phyloP scores from a whole-genome alignment of 2,329 filamentous ascomycete genomes.

The Metarhizium sp. region DNA sequence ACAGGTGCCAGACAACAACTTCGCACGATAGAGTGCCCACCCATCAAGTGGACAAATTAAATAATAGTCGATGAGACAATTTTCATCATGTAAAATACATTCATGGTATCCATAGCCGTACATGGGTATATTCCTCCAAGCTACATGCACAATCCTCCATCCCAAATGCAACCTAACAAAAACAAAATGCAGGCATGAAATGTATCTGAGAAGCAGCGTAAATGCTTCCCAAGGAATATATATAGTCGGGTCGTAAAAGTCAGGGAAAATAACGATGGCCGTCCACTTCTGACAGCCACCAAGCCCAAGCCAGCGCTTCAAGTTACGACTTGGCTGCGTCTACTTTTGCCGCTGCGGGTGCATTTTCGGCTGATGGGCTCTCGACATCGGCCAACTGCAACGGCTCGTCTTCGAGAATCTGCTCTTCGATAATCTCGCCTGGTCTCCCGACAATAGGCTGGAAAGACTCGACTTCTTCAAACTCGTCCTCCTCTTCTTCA shows the following conservation, averaged over 20 bases:
- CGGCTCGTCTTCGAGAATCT: constrained; percentile 33
- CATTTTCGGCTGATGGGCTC: neutral
- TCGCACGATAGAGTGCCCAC: no score
- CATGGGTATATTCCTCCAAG: constrained; percentile 5
- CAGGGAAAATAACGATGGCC: neutral
- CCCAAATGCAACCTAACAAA: neutral
- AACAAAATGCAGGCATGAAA: neutral
- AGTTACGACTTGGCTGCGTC: neutral
- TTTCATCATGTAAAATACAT: neutral
- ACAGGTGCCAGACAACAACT: no score
- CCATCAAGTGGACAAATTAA: neutral
- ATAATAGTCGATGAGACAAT: neutral
- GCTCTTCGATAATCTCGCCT: constrained; percentile 36
- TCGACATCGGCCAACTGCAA: neutral
- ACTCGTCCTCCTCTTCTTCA: constrained; percentile 31
- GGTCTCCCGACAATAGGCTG: constrained; percentile 37
- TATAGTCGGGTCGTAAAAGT: neutral
- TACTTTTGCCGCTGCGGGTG: neutral
- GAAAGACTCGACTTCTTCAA: constrained; percentile 53
- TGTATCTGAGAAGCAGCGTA: neutral
- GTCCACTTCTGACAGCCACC: neutral
- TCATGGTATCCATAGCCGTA: constrained; percentile 3
- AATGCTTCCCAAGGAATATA: neutral
- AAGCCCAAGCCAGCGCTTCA: no score
- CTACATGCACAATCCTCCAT: neutral